Evolutionary conservation across 1,284 basidiomycete species (phyloP).

Genomic region (Leccinum brunneo-olivaceum): DNA sequence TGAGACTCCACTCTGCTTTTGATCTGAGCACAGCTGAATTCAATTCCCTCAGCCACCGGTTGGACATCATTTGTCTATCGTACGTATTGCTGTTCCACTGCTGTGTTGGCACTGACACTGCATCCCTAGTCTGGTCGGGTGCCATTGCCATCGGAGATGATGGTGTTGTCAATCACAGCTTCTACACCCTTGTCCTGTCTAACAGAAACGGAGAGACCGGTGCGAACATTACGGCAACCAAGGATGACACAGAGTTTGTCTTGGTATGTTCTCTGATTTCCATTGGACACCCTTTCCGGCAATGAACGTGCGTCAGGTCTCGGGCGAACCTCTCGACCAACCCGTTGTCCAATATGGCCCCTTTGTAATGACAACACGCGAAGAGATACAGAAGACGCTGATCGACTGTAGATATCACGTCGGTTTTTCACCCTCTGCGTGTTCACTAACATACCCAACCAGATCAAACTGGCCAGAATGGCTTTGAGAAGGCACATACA

Average conservation of each 20-base stretch:
- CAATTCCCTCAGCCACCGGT: slow-evolving; percentile 44
- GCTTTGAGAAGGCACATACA: slow-evolving; percentile 84
- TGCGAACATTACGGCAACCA: slow-evolving; percentile 49
- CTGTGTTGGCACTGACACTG: slow-evolving; percentile 8
- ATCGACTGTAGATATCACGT: slow-evolving; percentile 58
- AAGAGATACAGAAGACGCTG: slow-evolving; percentile 81
- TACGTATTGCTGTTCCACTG: slow-evolving; percentile 31
- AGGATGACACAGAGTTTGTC: slow-evolving; percentile 63
- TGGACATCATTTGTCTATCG: slow-evolving; percentile 84
- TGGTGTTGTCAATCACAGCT: slow-evolving; percentile 44
- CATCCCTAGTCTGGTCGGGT: slow-evolving; percentile 57
- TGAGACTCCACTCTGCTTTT: slow-evolving; percentile 30
- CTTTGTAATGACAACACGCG: slow-evolving; percentile 76
- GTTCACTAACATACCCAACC: slow-evolving; percentile 2
- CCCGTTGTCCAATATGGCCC: slow-evolving; percentile 84
- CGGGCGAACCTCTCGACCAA: slow-evolving; percentile 88
- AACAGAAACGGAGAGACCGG: slow-evolving; percentile 50
- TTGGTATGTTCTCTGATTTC: slow-evolving; percentile 40
- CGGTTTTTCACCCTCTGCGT: neutral
- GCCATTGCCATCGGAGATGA: slow-evolving; percentile 55
- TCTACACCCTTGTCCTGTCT: slow-evolving; percentile 78
- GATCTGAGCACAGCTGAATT: slow-evolving; percentile 2
- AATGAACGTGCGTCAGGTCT: slow-evolving; percentile 41
- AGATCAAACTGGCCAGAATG: slow-evolving; percentile 75
- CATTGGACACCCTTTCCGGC: slow-evolving; percentile 1